These are phyloP conservation scores for Ustilago trichophora DNA, from an alignment of 1,284 basidiomycete genomes.

Conservation along the genomic window DNA sequence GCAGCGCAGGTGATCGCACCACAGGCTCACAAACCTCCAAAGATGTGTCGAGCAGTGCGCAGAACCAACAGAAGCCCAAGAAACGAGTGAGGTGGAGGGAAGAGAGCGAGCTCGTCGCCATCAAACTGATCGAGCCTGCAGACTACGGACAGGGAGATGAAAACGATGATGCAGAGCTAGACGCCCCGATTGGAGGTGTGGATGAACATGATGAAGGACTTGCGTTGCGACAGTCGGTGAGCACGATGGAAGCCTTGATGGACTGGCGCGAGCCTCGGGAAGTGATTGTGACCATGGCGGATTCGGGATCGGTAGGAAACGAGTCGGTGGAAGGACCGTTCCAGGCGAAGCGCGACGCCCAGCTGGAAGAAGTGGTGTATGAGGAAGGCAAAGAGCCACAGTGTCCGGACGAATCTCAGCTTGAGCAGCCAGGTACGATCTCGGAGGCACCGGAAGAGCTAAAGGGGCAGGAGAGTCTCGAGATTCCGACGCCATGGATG, in stretches of 20 bases:
- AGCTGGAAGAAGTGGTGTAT: not conserved
- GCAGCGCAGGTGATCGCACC: slow-evolving; percentile 10
- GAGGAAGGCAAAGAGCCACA: slow-evolving; percentile 11
- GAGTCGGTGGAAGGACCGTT: slow-evolving; percentile 43
- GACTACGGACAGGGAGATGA: slow-evolving; percentile 46
- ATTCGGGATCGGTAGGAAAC: slow-evolving; percentile 9
- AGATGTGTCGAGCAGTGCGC: not conserved
- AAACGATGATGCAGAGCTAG: slow-evolving; percentile 8
- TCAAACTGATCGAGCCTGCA: slow-evolving; percentile 51
- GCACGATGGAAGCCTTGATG: slow-evolving; percentile 53
- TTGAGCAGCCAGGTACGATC: slow-evolving; percentile 15
- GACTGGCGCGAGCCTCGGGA: slow-evolving; percentile 44
- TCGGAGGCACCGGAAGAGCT: slow-evolving; percentile 19
- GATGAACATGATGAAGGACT: slow-evolving; percentile 50
- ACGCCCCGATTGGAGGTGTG: slow-evolving; percentile 7
- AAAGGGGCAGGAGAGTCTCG: not conserved
- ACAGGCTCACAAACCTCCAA: not conserved
- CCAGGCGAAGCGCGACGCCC: slow-evolving; percentile 23
- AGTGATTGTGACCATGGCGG: not conserved
- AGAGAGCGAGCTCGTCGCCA: slow-evolving; percentile 44
- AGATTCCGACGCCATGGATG: slow-evolving; percentile 24
- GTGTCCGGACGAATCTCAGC: slow-evolving; percentile 17
- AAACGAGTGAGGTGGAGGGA: slow-evolving; percentile 53
- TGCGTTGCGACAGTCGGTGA: slow-evolving; percentile 45
- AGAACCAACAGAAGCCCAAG: slow-evolving; percentile 28